Evolutionary conservation across 1,139 yeast genomes (phyloP).

Genomic region (Nakaseomyces kungkrabaensis): DNA sequence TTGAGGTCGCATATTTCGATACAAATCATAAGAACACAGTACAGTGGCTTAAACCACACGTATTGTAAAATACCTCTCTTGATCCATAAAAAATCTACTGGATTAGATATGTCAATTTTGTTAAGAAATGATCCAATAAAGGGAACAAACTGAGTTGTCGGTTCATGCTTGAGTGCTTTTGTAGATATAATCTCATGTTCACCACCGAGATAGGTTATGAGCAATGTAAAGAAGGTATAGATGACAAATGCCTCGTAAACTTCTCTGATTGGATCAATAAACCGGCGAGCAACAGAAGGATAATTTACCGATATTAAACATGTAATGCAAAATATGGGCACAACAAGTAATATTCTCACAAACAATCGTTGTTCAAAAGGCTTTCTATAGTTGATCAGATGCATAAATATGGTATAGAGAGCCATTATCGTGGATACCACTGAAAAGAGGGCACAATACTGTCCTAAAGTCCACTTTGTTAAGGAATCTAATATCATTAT

Average conservation of each 20-base stretch:
- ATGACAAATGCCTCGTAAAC: constrained; percentile 93
- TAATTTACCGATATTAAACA: constrained; percentile 49
- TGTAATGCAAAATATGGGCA: constrained; percentile 45
- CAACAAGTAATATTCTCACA: constrained; percentile 61
- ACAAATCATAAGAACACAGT: constrained; percentile 49
- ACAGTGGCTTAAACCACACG: constrained; percentile 86
- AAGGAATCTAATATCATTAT: neutral
- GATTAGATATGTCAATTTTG: constrained; percentile 76
- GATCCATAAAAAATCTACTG: constrained; percentile 61
- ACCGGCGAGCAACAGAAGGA: constrained; percentile 29
- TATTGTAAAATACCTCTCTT: constrained; percentile 87
- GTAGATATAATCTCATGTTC: constrained; percentile 73
- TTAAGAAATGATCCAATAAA: constrained; percentile 37
- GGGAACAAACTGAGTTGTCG: constrained; percentile 63
- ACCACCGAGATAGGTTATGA: constrained; percentile 84
- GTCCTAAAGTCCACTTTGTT: neutral
- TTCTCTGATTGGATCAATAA: constrained; percentile 73
- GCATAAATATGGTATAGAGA: constrained; percentile 39
- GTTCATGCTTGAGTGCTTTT: constrained; percentile 61
- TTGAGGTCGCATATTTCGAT: constrained; percentile 38
- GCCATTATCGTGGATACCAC: constrained; percentile 29
- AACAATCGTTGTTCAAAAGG: constrained; percentile 83
- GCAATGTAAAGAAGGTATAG: constrained; percentile 77
- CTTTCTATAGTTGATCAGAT: constrained; percentile 65
- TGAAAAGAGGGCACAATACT: constrained; percentile 4